Evolutionary conservation across 768 basidiomycete genomes (phyloP).

Genomic region (Tulasnella calospora): DNA sequence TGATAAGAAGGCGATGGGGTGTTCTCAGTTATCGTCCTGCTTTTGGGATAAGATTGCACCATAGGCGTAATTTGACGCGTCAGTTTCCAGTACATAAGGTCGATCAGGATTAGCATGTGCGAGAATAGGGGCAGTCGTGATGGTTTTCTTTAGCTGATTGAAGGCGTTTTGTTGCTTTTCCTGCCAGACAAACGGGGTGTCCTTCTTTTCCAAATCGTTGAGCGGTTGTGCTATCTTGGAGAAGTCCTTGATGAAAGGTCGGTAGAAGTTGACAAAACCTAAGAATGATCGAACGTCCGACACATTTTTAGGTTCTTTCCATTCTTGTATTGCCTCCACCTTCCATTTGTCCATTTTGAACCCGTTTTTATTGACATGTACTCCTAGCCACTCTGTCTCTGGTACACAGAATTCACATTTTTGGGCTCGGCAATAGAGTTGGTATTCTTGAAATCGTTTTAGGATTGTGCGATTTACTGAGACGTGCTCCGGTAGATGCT

Average conservation of each 20-base stretch:
- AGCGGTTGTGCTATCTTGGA: not conserved
- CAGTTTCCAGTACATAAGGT: not conserved
- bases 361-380: not conserved
- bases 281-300: not conserved
- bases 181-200: not conserved
- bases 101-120: not conserved
- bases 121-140: not conserved
- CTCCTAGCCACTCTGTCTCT: not conserved
- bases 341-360: not conserved
- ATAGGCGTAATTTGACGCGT: not conserved
- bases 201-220: not conserved
- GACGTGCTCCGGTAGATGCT: not conserved
- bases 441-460: not conserved
- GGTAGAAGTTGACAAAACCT: not conserved
- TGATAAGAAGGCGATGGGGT: conserved; percentile 22
- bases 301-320: conserved; percentile 1
- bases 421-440: not conserved
- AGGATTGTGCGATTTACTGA: not conserved
- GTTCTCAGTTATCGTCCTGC: not conserved
- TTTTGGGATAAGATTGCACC: conserved; percentile 6
- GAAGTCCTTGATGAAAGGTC: not conserved
- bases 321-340: not conserved
- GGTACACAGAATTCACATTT: not conserved
- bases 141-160: not conserved
- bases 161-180: not conserved